Percentiles rank a stretch among this genome's conserved stretches.
Conservation (phyloP, 2,329 filamentous ascomycete genomes). For the Fusarium annulatum region DNA sequence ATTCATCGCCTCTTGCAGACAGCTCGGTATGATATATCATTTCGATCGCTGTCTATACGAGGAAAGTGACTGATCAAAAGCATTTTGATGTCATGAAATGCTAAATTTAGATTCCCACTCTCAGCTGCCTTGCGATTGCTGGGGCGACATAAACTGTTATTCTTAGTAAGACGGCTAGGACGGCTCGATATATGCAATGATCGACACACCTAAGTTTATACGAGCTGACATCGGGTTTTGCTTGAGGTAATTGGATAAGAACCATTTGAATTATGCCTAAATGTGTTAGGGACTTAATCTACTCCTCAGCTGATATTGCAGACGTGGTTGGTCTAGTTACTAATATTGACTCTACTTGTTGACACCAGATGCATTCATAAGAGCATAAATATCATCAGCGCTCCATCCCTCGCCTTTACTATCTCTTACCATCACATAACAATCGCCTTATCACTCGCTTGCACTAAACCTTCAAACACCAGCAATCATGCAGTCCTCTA, state of each 20-base stretch:
- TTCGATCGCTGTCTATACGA: background rate
- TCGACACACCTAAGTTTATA: background rate
- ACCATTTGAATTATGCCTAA: background rate
- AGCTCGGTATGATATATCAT: background rate
- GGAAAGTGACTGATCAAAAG: background rate
- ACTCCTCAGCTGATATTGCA: background rate
- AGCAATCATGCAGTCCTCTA: background rate
- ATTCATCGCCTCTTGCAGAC: background rate
- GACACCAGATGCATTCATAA: background rate
- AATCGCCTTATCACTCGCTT: background rate
- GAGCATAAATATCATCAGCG: background rate
- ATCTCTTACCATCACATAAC: rapidly evolving
- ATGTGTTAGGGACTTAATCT: background rate
- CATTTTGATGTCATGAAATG: background rate
- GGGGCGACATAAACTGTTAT: background rate
- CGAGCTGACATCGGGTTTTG: background rate
- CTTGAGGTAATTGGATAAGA: background rate
- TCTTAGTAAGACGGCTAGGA: background rate
- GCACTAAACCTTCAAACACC: background rate
- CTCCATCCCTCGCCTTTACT: background rate
- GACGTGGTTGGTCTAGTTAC: background rate
- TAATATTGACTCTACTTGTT: background rate
- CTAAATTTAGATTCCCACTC: background rate
- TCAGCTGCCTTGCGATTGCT: background rate
- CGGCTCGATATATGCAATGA: background rate